Conservation (phyloP, 2,329 filamentous ascomycete genomes). For the Tolypocladium tundrense region DNA sequence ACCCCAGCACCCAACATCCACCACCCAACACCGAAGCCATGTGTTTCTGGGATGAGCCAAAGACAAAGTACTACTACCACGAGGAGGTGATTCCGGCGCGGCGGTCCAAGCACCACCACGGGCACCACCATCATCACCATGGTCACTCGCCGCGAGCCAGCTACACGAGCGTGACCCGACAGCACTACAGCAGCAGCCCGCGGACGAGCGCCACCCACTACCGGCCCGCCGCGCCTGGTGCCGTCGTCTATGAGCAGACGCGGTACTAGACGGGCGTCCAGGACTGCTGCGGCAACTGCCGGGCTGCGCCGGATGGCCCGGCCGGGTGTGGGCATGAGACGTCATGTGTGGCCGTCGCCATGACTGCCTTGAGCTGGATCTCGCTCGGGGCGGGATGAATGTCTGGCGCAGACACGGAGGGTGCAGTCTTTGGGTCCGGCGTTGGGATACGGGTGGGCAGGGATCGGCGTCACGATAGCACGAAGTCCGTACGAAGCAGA, state of each 20-base stretch:
- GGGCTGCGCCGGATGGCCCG: neutral
- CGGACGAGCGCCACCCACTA: slow-evolving; percentile 24
- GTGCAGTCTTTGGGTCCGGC: neutral
- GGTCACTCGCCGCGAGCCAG: slow-evolving; percentile 29
- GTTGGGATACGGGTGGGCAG: neutral
- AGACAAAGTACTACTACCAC: slow-evolving; percentile 43
- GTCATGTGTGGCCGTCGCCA: neutral
- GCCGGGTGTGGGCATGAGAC: neutral
- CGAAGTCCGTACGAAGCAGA: neutral
- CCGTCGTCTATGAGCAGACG: slow-evolving; percentile 29
- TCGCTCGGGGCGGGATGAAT: neutral
- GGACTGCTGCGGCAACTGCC: neutral
- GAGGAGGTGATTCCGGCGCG: slow-evolving; percentile 41
- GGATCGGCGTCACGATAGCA: neutral
- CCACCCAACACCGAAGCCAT: slow-evolving; percentile 17
- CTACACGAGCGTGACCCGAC: slow-evolving; percentile 29
- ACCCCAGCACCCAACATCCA: neutral
- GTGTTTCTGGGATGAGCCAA: slow-evolving; percentile 37
- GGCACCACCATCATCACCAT: slow-evolving; percentile 22
- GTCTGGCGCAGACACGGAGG: neutral
- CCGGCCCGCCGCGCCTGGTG: slow-evolving; percentile 9
- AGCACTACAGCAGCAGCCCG: slow-evolving; percentile 28
- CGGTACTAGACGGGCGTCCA: slow-evolving; percentile 12
- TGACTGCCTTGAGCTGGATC: too few species aligned
- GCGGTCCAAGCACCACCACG: slow-evolving; percentile 22